Evolutionary conservation across 2,329 filamentous ascomycete genomes (phyloP).

Genomic region (Paracamarosporium sp.): DNA sequence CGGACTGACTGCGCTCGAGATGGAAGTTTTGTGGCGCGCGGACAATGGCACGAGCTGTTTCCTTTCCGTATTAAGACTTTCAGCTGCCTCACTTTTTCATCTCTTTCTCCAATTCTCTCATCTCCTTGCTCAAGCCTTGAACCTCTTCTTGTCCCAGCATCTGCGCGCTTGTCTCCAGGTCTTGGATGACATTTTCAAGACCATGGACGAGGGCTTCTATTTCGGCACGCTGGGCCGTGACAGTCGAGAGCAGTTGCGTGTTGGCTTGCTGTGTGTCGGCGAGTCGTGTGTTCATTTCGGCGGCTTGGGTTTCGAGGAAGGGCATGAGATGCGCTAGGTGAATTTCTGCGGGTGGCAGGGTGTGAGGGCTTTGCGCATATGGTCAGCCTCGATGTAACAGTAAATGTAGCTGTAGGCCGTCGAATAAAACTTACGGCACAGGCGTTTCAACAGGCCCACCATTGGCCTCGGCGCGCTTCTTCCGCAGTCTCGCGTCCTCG

Average conservation of each 20-base stretch:
- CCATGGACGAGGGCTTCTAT: slow-evolving; percentile 62
- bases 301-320: slow-evolving; percentile 59
- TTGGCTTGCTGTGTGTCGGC: slow-evolving; percentile 60
- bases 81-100: slow-evolving; percentile 37
- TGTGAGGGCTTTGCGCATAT: slow-evolving; percentile 59
- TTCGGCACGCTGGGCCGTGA: slow-evolving; percentile 62
- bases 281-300: slow-evolving; percentile 58
- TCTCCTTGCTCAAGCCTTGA: slow-evolving; percentile 42
- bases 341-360: slow-evolving; percentile 62
- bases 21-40: not conserved
- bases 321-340: slow-evolving; percentile 66
- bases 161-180: slow-evolving; percentile 60
- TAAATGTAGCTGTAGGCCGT: too few relatives aligned
- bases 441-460: slow-evolving; percentile 42
- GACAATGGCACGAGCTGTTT: not conserved
- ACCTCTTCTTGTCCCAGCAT: slow-evolving; percentile 49
- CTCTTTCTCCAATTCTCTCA: slow-evolving; percentile 42
- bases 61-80: not conserved
- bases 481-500: slow-evolving; percentile 63
- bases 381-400: slow-evolving; percentile 12
- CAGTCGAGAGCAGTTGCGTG: slow-evolving; percentile 56
- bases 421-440: slow-evolving; percentile 53
- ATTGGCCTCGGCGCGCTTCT: slow-evolving; percentile 50
- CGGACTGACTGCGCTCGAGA: too few relatives aligned
- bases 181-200: slow-evolving; percentile 63